A percentile compares a stretch with the other conserved stretches of the same genome.
Evolutionary conservation across 1,139 yeast genomes (phyloP).

Genomic region (Geotrichum siamense): DNA sequence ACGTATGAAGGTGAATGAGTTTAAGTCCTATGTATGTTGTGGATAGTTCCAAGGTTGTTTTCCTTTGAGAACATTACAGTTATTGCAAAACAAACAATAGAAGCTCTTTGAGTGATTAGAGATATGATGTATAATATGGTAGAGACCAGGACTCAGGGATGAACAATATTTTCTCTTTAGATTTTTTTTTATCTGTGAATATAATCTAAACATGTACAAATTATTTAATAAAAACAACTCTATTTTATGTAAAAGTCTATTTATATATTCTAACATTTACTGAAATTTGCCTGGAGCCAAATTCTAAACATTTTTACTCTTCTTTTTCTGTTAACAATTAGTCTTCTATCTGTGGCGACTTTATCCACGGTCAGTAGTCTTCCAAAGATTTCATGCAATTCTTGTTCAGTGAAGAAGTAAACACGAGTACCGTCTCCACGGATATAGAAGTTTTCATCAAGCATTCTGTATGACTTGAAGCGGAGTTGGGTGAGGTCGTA

Average conservation of each 20-base stretch:
- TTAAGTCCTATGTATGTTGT: too few species aligned
- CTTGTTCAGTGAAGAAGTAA: conserved; percentile 93
- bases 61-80: too few species aligned
- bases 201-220: background rate
- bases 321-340: conserved; percentile 86
- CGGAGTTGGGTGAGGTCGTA: conserved; percentile 94
- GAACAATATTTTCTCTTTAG: background rate
- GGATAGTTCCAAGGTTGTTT: too few species aligned
- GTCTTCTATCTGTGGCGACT: conserved; percentile 84
- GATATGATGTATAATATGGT: too few species aligned
- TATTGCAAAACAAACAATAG: too few species aligned
- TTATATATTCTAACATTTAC: conserved; percentile 20
- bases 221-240: too few species aligned
- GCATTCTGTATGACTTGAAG: conserved; percentile 77
- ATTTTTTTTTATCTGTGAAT: background rate
- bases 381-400: conserved; percentile 68
- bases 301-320: conserved; percentile 92
- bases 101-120: too few species aligned
- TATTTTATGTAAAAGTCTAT: too few species aligned
- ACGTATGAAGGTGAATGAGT: too few species aligned
- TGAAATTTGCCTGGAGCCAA: conserved; percentile 92
- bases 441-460: conserved; percentile 89
- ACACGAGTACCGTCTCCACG: conserved; percentile 98
- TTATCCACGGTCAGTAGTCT: conserved; percentile 55
- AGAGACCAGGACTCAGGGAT: too few species aligned